Percentiles rank a stretch among this genome's conserved stretches.
Conservation (phyloP, 306 rosid species). For the Comarum palustre region DNA sequence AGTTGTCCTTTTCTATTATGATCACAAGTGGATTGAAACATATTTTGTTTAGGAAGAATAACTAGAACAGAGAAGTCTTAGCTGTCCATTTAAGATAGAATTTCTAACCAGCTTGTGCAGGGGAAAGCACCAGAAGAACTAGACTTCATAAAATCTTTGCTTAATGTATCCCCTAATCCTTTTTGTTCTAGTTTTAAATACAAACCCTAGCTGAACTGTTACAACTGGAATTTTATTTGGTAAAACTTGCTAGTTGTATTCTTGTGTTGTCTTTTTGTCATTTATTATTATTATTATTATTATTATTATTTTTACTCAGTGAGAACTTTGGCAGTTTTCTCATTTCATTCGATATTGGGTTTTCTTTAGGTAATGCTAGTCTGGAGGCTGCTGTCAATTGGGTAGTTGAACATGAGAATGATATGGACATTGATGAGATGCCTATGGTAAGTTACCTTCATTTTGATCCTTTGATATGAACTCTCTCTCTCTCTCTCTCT, state of each 20-base stretch:
- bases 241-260: neutral
- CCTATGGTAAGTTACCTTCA: slow-evolving; percentile 56
- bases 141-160: neutral
- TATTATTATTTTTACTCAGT: neutral
- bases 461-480: slow-evolving; percentile 10
- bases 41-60: neutral
- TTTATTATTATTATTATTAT: neutral
- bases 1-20: neutral
- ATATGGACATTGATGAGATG: slow-evolving; percentile 76
- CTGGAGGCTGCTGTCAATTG: slow-evolving; percentile 88
- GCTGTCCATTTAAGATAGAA: neutral
- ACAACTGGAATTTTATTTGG: neutral
- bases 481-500: too few relatives aligned
- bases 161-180: neutral
- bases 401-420: slow-evolving; percentile 90
- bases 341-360: slow-evolving; percentile 24
- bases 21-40: neutral
- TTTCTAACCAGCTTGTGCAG: neutral
- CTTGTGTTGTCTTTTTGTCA: slow-evolving; percentile 2
- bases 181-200: neutral
- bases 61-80: neutral
- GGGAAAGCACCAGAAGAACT: neutral
- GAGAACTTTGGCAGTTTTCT: neutral
- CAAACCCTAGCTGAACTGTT: neutral
- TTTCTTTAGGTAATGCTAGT: slow-evolving; percentile 65